Evolutionary conservation across 345 rosid genomes (phyloP), one percentile per base, ranked within the genome.

Genomic region (Populus davidiana): DNA sequence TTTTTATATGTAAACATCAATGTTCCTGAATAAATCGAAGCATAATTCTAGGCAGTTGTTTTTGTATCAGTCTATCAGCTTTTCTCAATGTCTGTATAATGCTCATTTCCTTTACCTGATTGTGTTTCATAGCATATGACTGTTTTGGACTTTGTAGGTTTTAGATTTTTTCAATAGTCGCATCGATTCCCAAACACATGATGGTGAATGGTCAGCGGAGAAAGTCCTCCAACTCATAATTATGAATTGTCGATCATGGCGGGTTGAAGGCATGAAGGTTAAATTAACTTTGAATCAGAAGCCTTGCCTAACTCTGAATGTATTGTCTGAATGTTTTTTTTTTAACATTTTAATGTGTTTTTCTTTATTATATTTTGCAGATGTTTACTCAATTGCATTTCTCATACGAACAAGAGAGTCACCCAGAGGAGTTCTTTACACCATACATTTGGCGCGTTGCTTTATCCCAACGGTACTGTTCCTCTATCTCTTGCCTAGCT

Each of bases 251-350:
- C 90, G 97, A 71, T 93, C 93, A 77, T 96, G 97, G 99, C 90
- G 98, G 65, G 98, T 90, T 56, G 97, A 96, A 84, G 99, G 98
- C 77, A 85, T 93, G 90, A 93, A 93, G 99, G 99, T 96, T 75
- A 70, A 43, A 69, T 20, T 35, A 5, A 52, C 52, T 23, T 29
- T 54, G 23, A 59, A 63, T 36, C 66, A 12, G 35, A 2, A 35
- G 16, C 5, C 43, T 5, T 56, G 67, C 31, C 41, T 31, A 35
- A 69, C 27, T 33, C 14, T 59, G 62, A n/a, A 38, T 68, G 29
- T 33, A 10, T n/a, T 49, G 21, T 18, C 47, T 31, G 76, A 11
- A 36, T 41, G 44, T 18, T 17, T 18, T 17, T 52, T 67, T 33
- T 7, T 29, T 36, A 5, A 47, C 49, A 39, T 23, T 67, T 64